Percentiles rank a stretch among this genome's conserved stretches.
Evolutionary conservation across 306 rosid genomes (phyloP).

Genomic region (Castanea crenata): DNA sequence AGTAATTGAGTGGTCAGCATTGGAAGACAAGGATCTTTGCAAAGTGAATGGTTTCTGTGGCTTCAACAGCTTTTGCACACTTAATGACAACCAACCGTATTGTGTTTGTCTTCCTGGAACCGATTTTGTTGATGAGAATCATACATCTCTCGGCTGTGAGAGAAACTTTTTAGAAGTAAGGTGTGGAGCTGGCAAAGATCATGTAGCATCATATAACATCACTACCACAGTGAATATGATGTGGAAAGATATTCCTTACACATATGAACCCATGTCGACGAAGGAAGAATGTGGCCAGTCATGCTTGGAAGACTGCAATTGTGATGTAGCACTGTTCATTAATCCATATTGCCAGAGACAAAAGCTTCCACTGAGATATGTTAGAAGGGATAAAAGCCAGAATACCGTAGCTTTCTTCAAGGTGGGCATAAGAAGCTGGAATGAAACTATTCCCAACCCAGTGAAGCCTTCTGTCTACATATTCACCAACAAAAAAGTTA

Average conservation of each 20-base stretch:
- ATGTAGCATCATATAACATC: neutral
- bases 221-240: neutral
- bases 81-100: neutral
- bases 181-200: neutral
- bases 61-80: slow-evolving; percentile 12
- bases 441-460: too few species aligned
- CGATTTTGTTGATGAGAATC: neutral
- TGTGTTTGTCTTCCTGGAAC: slow-evolving; percentile 21
- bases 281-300: neutral
- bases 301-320: neutral
- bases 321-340: slow-evolving; percentile 1
- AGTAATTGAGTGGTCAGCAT: neutral
- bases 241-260: slow-evolving; percentile 4
- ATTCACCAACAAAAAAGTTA: too few species aligned
- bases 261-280: neutral
- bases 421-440: neutral
- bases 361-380: slow-evolving; percentile 11
- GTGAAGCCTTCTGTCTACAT: neutral
- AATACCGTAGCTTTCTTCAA: neutral
- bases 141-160: neutral
- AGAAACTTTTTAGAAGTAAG: neutral
- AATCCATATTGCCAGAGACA: neutral
- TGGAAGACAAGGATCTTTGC: neutral
- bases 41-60: slow-evolving; percentile 8
- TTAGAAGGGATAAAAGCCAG: neutral